Conservation (phyloP, 768 basidiomycete genomes). For the Cystobasidium onofrii region DNA sequence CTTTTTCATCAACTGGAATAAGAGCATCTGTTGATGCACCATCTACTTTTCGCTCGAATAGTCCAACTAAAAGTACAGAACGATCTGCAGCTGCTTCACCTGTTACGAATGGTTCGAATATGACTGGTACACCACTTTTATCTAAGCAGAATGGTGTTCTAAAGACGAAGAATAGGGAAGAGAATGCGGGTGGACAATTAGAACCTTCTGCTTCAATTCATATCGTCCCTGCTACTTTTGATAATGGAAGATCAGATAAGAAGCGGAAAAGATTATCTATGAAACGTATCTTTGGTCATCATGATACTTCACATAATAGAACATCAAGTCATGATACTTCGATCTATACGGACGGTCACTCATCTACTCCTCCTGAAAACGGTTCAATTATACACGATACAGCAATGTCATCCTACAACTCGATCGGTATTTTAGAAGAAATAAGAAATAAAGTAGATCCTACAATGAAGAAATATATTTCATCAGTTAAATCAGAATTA, state of each 20-base stretch:
- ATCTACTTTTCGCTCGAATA: neutral
- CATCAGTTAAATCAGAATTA: constrained; percentile 12
- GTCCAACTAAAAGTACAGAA: neutral
- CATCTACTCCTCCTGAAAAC: neutral
- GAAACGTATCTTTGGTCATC: neutral
- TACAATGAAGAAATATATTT: constrained; percentile 14
- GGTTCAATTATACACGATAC: neutral
- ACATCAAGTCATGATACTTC: constrained; percentile 5
- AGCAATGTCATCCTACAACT: neutral
- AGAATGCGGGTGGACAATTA: neutral
- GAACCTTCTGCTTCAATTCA: neutral
- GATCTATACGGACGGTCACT: neutral
- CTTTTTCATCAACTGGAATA: neutral
- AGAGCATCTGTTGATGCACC: neutral
- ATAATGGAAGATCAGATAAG: neutral
- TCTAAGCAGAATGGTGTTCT: neutral
- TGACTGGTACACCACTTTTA: neutral
- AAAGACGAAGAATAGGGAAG: neutral
- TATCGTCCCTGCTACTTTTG: neutral
- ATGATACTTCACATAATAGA: neutral
- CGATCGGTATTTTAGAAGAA: neutral
- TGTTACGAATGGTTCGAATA: neutral
- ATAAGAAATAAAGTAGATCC: neutral
- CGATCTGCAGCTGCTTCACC: neutral
- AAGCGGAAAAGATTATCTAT: constrained; percentile 11